Percentiles rank a stretch among this genome's conserved stretches.
phyloP scores from a whole-genome alignment of 2,329 filamentous ascomycete species.

The Cercospora sojina region DNA sequence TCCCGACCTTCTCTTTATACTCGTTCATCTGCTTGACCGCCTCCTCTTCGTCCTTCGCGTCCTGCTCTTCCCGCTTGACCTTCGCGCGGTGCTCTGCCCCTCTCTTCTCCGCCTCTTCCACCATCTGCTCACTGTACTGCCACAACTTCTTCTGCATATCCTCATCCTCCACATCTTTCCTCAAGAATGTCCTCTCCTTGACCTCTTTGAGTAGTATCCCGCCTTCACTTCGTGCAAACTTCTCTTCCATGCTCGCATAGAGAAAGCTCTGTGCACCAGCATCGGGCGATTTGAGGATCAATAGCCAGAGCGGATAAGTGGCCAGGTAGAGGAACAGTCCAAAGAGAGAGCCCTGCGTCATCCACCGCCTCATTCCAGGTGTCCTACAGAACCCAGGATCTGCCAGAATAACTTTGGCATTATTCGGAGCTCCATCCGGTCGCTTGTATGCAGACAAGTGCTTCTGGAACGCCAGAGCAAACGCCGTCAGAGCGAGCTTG shows the following conservation, averaged over 20 bases:
- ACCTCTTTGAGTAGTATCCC: conserved; percentile 87
- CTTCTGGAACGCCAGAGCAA: conserved; percentile 88
- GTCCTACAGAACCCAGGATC: conserved; percentile 85
- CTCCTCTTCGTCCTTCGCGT: conserved; percentile 40
- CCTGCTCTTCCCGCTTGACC: conserved; percentile 54
- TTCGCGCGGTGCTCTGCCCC: conserved; percentile 63
- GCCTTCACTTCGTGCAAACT: conserved; percentile 63
- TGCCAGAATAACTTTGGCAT: conserved; percentile 77
- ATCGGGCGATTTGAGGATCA: conserved; percentile 79
- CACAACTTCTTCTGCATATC: conserved; percentile 79
- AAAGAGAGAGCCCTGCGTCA: conserved; percentile 79
- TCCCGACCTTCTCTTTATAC: conserved; percentile 38
- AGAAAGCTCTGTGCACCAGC: conserved; percentile 86
- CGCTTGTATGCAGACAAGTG: conserved; percentile 81
- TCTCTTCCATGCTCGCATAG: conserved; percentile 78
- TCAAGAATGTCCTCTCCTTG: conserved; percentile 67
- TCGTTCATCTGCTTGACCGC: conserved; percentile 35
- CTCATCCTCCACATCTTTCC: conserved; percentile 74
- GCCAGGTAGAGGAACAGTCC: conserved; percentile 75
- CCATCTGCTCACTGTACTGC: conserved; percentile 81
- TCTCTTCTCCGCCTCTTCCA: conserved; percentile 78
- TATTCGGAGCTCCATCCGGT: conserved; percentile 79
- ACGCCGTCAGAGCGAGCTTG: conserved; percentile 77
- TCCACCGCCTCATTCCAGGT: conserved; percentile 81
- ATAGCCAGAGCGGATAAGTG: conserved; percentile 78